A percentile compares a stretch with the other conserved stretches of the same genome.
These are phyloP conservation scores for Nigrospora sphaerica DNA, from an alignment of 2,329 filamentous ascomycete genomes.

Conservation along the genomic window DNA sequence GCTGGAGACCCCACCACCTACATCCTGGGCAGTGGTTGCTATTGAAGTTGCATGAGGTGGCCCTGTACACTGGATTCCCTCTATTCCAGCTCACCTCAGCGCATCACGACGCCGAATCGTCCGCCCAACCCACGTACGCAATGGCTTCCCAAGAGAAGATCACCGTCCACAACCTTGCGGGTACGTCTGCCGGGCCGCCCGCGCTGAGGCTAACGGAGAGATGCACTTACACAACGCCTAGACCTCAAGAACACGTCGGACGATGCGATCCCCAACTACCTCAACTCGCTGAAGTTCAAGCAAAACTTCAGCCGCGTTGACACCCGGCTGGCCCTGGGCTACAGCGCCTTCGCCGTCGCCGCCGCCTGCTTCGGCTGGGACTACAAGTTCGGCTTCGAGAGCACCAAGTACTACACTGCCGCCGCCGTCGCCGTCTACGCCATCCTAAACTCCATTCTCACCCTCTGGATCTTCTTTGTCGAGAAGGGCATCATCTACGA, in stretches of 20 bases:
- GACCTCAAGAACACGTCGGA: constrained; percentile 96
- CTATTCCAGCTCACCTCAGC: too few species aligned
- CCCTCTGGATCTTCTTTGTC: constrained; percentile 74
- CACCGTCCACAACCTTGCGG: constrained; percentile 60
- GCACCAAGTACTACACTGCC: constrained; percentile 74
- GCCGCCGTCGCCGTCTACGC: constrained; percentile 75
- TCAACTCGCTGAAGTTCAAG: constrained; percentile 78
- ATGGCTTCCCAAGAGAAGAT: constrained; percentile 50
- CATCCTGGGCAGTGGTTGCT: too few species aligned
- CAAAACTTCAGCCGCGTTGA: constrained; percentile 78
- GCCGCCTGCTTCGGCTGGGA: constrained; percentile 85
- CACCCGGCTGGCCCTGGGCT: constrained; percentile 76
- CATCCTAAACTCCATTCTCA: constrained; percentile 68
- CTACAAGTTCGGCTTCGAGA: constrained; percentile 84
- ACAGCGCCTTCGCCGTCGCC: constrained; percentile 71
- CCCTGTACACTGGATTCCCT: too few species aligned
- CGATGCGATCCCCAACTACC: constrained; percentile 89
- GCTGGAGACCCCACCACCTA: too few species aligned
- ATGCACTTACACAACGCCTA: constrained; percentile 25
- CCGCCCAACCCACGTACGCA: too few species aligned
- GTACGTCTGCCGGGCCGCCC: constrained; percentile 29
- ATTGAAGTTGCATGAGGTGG: too few species aligned
- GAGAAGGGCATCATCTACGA: constrained; percentile 80
- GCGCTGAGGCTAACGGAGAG: neutral
- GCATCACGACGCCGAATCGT: too few species aligned